Evolutionary conservation across 1,284 basidiomycete species (phyloP), one percentile per base, ranked within the genome.

Genomic region (Tilletia setariae): DNA sequence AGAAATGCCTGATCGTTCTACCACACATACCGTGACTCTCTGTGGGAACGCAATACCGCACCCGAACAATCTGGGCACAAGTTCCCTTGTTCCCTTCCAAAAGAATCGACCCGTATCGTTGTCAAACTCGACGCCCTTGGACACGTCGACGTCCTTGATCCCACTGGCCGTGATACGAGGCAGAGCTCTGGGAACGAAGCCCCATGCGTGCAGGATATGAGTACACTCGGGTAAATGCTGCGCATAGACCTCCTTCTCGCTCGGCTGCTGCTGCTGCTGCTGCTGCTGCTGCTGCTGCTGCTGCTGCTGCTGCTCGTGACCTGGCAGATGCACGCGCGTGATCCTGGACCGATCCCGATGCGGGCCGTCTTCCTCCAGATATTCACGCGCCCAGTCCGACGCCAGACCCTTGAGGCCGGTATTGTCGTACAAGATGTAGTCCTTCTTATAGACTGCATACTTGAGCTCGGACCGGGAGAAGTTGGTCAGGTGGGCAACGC

Each of bases 371-470:
- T 59, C 53, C 53, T 59, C 53, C 21, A 59, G 16, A 30, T 59
- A 30, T 30, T 59, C 53, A 35, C 32, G 30, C 15, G 65, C 68
- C 68, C 68, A 69, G 35, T 69, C 68, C 8, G 68, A 64, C 47
- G 64, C 68, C 7, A 69, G 8, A 28, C 68, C 68, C 53, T 69
- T 69, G n/a, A 69, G 43, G 16, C 68, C 68, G 23, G 68, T 69
- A 67, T 69, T 69, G 56, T 69, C 68, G n/a, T 66, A 62, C 19
- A 69, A 23, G 30, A 69, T 67, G 56, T 67, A 69, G 0, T 65
- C 68, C 16, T 69, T 65, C 68, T 46, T 69, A 28, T 66, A 59
- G 40, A 66, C 49, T 2, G 68, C 68, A 19, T 66, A 69, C 42
- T 46, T 66, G 1, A 69, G 23, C 13, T 56, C 47, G 9, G 49